Conservation (phyloP, 176 grass and related monocot genomes). For the Oryza meyeriana region DNA sequence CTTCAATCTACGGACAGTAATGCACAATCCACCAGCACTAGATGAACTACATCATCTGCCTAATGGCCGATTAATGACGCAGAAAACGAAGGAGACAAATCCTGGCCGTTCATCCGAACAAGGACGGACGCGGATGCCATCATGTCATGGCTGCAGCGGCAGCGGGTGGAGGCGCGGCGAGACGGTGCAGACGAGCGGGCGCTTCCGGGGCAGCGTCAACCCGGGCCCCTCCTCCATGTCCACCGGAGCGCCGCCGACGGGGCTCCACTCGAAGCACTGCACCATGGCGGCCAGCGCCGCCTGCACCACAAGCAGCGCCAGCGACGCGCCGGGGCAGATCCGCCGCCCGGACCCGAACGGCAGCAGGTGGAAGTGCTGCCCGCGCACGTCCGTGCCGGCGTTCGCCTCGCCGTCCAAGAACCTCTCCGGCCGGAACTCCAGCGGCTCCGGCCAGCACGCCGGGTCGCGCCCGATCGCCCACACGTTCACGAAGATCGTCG, state of each 20-base stretch:
- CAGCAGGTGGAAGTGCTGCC: slow-evolving; percentile 71
- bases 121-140: not conserved
- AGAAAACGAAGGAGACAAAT: not conserved
- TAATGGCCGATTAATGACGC: no score
- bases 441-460: slow-evolving; percentile 37
- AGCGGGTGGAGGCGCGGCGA: slow-evolving; percentile 15
- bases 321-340: slow-evolving; percentile 62
- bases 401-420: slow-evolving; percentile 18
- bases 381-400: slow-evolving; percentile 45
- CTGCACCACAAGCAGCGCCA: slow-evolving; percentile 53
- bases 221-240: slow-evolving; percentile 66
- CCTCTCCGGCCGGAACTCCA: slow-evolving; percentile 62
- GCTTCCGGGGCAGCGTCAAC: slow-evolving; percentile 39
- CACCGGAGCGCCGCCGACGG: slow-evolving; percentile 32
- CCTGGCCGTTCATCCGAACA: not conserved
- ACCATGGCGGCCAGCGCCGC: slow-evolving; percentile 50
- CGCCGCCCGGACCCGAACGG: slow-evolving; percentile 65
- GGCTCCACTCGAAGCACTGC: slow-evolving; percentile 70
- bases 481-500: slow-evolving; percentile 56
- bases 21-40: no score
- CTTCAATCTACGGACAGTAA: no score
- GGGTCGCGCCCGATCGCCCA: slow-evolving; percentile 67
- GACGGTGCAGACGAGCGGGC: slow-evolving; percentile 35
- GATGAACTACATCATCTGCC: no score
- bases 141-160: not conserved